A percentile compares a stretch with the other conserved stretches of the same genome.
Evolutionary conservation across 1,284 basidiomycete species (phyloP).

Genomic region (Meripilus lineatus): DNA sequence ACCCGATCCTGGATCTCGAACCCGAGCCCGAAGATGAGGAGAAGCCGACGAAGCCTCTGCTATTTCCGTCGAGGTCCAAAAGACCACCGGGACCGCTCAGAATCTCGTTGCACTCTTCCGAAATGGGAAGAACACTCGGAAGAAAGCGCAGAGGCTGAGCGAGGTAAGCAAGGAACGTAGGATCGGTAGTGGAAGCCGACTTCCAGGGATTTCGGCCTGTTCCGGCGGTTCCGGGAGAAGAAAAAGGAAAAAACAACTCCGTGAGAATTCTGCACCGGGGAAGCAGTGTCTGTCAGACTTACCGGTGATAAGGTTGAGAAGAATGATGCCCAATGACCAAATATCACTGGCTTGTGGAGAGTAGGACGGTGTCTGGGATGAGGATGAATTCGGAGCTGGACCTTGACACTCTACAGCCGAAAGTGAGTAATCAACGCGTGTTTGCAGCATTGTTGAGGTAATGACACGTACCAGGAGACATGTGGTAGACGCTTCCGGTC

Average conservation of each 20-base stretch:
- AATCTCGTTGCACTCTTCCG: slow-evolving; percentile 62
- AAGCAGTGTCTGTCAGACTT: no score
- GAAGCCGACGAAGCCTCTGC: slow-evolving; percentile 42
- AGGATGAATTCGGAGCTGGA: slow-evolving; percentile 38
- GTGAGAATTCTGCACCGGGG: no score
- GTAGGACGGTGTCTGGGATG: slow-evolving; percentile 54
- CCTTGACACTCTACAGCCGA: slow-evolving; percentile 80
- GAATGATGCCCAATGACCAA: slow-evolving; percentile 96
- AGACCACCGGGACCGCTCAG: slow-evolving; percentile 48
- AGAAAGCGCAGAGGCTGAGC: slow-evolving; percentile 61
- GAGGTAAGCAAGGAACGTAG: slow-evolving; percentile 73
- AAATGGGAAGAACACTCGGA: slow-evolving; percentile 71
- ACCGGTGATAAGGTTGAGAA: slow-evolving; percentile 93
- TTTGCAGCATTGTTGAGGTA: slow-evolving; percentile 7
- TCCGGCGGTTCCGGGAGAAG: no score
- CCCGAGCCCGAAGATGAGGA: background rate
- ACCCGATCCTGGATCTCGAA: slow-evolving; percentile 73
- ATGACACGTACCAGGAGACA: slow-evolving; percentile 77
- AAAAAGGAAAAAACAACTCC: no score
- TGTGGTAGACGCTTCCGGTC: slow-evolving; percentile 94
- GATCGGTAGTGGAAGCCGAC: slow-evolving; percentile 57
- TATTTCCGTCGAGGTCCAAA: slow-evolving; percentile 68
- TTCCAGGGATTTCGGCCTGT: no score
- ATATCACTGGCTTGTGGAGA: slow-evolving; percentile 90
- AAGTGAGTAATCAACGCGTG: slow-evolving; percentile 8